Evolutionary conservation across 2,329 filamentous ascomycete genomes (phyloP).

Genomic region (Aspergillus terreus): DNA sequence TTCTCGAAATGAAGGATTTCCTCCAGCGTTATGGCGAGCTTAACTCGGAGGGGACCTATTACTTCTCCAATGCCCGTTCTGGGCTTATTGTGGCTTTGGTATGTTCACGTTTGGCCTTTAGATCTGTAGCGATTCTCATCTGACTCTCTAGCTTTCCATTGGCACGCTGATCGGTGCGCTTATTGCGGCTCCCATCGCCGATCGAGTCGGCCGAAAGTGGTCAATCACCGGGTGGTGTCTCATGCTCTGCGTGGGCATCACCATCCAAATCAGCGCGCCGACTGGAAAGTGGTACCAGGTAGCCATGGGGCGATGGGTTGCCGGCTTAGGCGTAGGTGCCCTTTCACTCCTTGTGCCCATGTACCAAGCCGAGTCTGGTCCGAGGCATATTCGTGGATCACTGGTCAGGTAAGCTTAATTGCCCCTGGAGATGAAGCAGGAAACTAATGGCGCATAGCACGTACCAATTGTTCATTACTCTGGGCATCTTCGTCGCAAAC

Average conservation of each 20-base stretch:
- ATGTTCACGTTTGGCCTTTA: constrained; percentile 6
- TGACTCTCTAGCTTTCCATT: constrained; percentile 35
- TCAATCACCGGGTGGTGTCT: constrained; percentile 39
- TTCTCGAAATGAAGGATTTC: constrained; percentile 42
- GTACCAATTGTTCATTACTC: constrained; percentile 47
- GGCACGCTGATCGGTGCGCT: constrained; percentile 44
- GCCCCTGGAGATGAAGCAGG: not conserved
- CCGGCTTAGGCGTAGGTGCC: constrained; percentile 43
- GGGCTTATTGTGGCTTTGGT: constrained; percentile 43
- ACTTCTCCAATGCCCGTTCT: constrained; percentile 40
- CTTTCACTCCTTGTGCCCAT: constrained; percentile 42
- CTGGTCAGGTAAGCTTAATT: constrained; percentile 30
- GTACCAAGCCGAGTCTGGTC: constrained; percentile 44
- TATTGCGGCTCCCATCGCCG: constrained; percentile 38
- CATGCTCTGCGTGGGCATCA: constrained; percentile 38
- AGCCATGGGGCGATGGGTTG: constrained; percentile 40
- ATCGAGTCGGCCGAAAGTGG: constrained; percentile 41
- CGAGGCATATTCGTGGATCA: constrained; percentile 43
- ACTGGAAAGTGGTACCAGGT: constrained; percentile 38
- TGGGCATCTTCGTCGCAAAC: constrained; percentile 46
- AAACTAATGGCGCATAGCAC: constrained; percentile 23
- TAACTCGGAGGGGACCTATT: constrained; percentile 24
- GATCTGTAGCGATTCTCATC: not conserved
- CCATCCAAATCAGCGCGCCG: constrained; percentile 41
- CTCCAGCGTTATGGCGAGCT: constrained; percentile 34